Percentiles rank a stretch among this genome's conserved stretches.
phyloP scores from a whole-genome alignment of 2,329 filamentous ascomycete species.

The Apiospora phragmitis region DNA sequence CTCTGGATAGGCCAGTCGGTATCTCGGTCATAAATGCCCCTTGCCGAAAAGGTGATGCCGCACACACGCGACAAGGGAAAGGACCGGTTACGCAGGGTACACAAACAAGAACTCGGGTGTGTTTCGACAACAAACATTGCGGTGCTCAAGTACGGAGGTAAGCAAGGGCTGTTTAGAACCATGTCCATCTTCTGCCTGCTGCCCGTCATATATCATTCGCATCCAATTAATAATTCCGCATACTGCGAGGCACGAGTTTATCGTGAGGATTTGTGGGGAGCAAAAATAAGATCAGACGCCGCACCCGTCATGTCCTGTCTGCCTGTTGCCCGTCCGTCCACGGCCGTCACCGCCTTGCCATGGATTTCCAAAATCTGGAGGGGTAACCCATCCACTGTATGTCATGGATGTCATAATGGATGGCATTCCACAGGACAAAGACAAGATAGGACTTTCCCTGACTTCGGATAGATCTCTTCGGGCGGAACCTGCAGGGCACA shows the following conservation, averaged over 20 bases:
- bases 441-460: neutral
- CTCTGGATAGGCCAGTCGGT: neutral
- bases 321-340: neutral
- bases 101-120: neutral
- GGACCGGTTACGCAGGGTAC: neutral
- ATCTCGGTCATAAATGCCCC: neutral
- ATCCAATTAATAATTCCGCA: neutral
- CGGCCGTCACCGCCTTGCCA: neutral
- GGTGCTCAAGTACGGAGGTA: neutral
- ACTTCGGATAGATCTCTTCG: neutral
- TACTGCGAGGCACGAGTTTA: neutral
- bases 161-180: neutral
- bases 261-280: neutral
- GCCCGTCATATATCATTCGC: neutral
- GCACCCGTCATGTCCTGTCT: neutral
- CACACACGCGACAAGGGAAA: neutral
- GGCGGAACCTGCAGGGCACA: neutral
- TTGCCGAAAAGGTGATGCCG: neutral
- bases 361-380: neutral
- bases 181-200: neutral
- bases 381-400: neutral
- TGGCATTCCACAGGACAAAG: neutral
- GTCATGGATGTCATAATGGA: neutral
- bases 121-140: neutral
- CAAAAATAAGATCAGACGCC: neutral